Evolutionary conservation across 495 filamentous ascomycete species (phyloP), one percentile per base, ranked within the genome.

Genomic region (Neurospora sp.): DNA sequence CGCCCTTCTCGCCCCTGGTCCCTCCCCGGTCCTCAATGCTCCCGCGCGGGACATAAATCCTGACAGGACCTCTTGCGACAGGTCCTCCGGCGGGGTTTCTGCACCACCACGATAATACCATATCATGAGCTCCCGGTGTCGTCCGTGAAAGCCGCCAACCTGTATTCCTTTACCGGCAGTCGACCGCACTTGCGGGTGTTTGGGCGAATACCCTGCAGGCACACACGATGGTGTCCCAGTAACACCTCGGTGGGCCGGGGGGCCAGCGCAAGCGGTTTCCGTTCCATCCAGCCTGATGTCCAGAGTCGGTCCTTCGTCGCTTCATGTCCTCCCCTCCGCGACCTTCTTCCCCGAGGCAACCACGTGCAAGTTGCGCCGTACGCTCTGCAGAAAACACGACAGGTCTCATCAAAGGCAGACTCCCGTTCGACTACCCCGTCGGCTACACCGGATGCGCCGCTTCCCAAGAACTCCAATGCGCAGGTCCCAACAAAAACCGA

Each of bases 161-260:
- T 85, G 83, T 84, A 79, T 85, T 77, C 80, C 76, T 78, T 77
- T 74, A 61, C 75, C 40, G 65, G 77, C 69, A 75, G 72, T 72
- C 80, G 76, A 78, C 83, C 86, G 82, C 85, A 81, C 70, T 82
- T 79, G 84, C 86, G 85, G 84, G 84, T 83, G 78, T 80, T 83
- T 78, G 81, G 82, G 79, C 81, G 82, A 83, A 87, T 87, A 87
- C 83, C 81, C 74, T 79, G 73, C 79, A 84, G 81, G 77, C 74
- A 71, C 75, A 73, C 74, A 71, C 69, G 27, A 88, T 88, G 87
- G 82, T 79, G 68, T 70, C 78, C 65, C 84, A 83, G 83, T 88
- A 85, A 83, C 85, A 76, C 74, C 48, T 72, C 37, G 45, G 84
- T 70, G 78, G 86, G 85, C 86, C 85, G 84, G 84, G 86, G 81